Percentiles rank a stretch among this genome's conserved stretches.
These are phyloP conservation scores for Sabuloglossum arenarium DNA, from an alignment of 495 filamentous ascomycete genomes.

Conservation along the genomic window DNA sequence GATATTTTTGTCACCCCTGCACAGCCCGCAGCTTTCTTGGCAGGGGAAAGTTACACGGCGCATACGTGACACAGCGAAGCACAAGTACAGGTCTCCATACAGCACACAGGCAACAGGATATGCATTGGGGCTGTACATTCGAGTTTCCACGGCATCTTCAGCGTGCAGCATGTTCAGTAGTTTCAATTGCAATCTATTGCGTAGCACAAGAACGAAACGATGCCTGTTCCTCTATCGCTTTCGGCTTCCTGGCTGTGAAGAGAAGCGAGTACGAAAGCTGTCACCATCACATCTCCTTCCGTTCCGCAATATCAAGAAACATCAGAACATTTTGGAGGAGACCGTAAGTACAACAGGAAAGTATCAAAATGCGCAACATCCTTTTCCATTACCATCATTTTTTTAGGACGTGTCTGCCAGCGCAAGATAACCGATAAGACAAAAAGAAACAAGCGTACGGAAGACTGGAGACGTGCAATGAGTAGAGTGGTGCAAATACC, in stretches of 20 bases:
- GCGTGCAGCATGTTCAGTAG: neutral
- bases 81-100: too few species aligned
- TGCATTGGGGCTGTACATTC: too few species aligned
- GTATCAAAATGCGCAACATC: neutral
- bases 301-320: neutral
- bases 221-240: neutral
- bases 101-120: too few species aligned
- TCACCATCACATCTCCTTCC: neutral
- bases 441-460: neutral
- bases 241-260: neutral
- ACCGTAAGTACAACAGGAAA: conserved; percentile 1
- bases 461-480: neutral
- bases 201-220: neutral
- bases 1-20: too few species aligned
- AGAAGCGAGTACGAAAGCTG: neutral
- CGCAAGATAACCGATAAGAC: neutral
- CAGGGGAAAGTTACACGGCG: too few species aligned
- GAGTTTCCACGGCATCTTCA: too few species aligned
- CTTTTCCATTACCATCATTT: neutral
- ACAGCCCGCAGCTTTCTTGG: neutral
- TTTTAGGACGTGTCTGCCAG: neutral
- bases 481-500: neutral
- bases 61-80: too few species aligned
- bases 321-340: neutral
- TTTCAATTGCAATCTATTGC: conserved; percentile 2